Evolutionary conservation across 1,284 basidiomycete genomes (phyloP).

Genomic region (Pseudozyma tsukubaensis): DNA sequence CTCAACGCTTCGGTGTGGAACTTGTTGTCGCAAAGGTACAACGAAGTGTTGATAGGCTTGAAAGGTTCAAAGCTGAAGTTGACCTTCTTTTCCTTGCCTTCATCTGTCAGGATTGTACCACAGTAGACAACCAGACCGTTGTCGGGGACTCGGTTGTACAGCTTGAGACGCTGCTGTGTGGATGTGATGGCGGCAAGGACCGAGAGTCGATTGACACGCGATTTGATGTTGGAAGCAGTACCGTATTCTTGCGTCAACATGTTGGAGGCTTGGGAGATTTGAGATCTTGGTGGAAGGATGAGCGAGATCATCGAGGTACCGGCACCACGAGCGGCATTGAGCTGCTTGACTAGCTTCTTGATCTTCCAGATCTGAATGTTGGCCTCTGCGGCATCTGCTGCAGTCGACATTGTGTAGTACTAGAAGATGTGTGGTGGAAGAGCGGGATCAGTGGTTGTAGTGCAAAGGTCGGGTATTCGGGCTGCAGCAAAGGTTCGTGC

Average conservation of each 20-base stretch:
- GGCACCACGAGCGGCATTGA: conserved; percentile 72
- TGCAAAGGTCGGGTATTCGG: neutral
- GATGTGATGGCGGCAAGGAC: conserved; percentile 98
- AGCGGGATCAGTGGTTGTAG: neutral
- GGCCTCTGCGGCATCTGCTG: conserved; percentile 49
- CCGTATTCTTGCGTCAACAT: conserved; percentile 99
- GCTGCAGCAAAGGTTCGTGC: no score
- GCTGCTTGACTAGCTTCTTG: conserved; percentile 79
- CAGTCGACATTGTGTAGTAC: conserved; percentile 27
- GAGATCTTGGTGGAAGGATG: conserved; percentile 93
- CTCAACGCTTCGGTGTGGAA: conserved; percentile 98
- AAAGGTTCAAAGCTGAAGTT: conserved; percentile 90
- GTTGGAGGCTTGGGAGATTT: conserved; percentile 90
- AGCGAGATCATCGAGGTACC: conserved; percentile 99
- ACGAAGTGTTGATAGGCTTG: conserved; percentile 91
- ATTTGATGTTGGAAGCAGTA: conserved; percentile 92
- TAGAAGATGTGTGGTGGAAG: neutral
- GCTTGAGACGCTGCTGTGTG: conserved; percentile 97
- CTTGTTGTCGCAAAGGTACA: conserved; percentile 99
- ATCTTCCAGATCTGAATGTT: conserved; percentile 79
- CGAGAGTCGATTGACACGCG: conserved; percentile 96
- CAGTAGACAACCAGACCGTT: conserved; percentile 92
- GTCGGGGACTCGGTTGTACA: conserved; percentile 88
- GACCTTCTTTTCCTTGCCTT: conserved; percentile 92
- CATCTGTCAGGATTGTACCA: conserved; percentile 96